A percentile compares a stretch with the other conserved stretches of the same genome.
Conservation (phyloP, 75 land plant genomes). For the Sequoiadendron giganteum region DNA sequence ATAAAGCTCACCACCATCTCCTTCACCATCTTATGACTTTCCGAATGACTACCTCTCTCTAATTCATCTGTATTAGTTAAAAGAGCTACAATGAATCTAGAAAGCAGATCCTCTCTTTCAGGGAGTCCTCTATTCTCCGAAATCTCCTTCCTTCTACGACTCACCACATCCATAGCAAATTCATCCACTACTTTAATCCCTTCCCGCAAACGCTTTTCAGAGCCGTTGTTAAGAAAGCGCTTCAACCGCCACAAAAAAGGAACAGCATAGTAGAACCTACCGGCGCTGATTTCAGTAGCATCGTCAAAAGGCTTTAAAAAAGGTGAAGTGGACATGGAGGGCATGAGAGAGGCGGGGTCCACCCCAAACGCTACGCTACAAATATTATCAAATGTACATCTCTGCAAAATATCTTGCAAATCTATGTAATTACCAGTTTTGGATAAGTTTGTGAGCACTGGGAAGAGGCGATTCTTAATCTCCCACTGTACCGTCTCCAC, state of each 20-base stretch:
- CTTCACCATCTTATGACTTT: too few species aligned
- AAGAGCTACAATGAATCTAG: neutral
- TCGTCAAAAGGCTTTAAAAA: too few species aligned
- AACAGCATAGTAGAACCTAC: slow-evolving; percentile 23
- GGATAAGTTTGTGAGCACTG: slow-evolving; percentile 4
- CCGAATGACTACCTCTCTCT: too few species aligned
- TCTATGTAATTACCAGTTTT: neutral
- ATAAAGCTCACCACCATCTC: too few species aligned
- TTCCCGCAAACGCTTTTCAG: neutral
- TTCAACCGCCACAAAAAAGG: neutral
- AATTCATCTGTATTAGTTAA: neutral
- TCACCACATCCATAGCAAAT: neutral
- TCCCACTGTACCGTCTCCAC: slow-evolving; percentile 23
- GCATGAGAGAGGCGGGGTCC: neutral
- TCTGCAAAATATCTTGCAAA: slow-evolving; percentile 13
- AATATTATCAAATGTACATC: slow-evolving; percentile 24
- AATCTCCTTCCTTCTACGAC: neutral
- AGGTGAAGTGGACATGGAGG: neutral
- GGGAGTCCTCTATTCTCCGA: too few species aligned
- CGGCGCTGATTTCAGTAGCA: too few species aligned
- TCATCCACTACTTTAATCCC: slow-evolving; percentile 17
- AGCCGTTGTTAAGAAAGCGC: neutral
- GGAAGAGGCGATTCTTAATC: slow-evolving; percentile 16
- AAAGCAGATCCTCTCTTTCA: neutral
- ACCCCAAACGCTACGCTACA: slow-evolving; percentile 19